These are phyloP conservation scores for Penicillium odoratum DNA, from an alignment of 495 filamentous ascomycete genomes.

Conservation along the genomic window DNA sequence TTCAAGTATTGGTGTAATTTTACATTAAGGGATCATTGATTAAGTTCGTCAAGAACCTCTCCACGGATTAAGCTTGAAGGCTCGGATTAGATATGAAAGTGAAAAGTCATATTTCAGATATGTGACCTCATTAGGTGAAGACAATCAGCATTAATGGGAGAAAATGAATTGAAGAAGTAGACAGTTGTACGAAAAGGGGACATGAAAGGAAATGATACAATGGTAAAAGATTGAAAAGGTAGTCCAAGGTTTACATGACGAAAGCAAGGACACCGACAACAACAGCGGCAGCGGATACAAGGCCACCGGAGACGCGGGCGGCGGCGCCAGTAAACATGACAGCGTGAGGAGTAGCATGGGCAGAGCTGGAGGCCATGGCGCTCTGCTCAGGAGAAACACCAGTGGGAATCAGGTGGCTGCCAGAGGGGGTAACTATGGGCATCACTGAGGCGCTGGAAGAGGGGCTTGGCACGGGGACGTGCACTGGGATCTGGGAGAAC, in stretches of 20 bases:
- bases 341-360: slow-evolving; percentile 14
- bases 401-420: slow-evolving; percentile 13
- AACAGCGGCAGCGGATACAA: slow-evolving; percentile 29
- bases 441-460: slow-evolving; percentile 9
- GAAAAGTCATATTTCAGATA: slow-evolving; percentile 1
- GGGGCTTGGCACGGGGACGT: slow-evolving; percentile 28
- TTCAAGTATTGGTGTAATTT: no score
- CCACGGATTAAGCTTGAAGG: not conserved
- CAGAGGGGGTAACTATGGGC: slow-evolving; percentile 14
- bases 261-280: slow-evolving; percentile 36
- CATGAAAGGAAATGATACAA: slow-evolving; percentile 1
- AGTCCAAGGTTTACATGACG: slow-evolving; percentile 25
- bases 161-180: slow-evolving; percentile 10
- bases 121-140: slow-evolving; percentile 9
- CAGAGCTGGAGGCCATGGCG: slow-evolving; percentile 7
- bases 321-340: slow-evolving; percentile 31
- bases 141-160: slow-evolving; percentile 15
- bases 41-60: no score
- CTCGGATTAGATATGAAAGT: not conserved
- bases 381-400: slow-evolving; percentile 18
- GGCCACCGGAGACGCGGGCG: slow-evolving; percentile 27
- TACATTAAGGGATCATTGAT: no score
- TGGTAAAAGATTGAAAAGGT: slow-evolving; percentile 10
- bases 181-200: slow-evolving; percentile 12
- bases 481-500: slow-evolving; percentile 35